Conservation (phyloP, 1,284 basidiomycete genomes). For the Pulchroboletus neoregius region DNA sequence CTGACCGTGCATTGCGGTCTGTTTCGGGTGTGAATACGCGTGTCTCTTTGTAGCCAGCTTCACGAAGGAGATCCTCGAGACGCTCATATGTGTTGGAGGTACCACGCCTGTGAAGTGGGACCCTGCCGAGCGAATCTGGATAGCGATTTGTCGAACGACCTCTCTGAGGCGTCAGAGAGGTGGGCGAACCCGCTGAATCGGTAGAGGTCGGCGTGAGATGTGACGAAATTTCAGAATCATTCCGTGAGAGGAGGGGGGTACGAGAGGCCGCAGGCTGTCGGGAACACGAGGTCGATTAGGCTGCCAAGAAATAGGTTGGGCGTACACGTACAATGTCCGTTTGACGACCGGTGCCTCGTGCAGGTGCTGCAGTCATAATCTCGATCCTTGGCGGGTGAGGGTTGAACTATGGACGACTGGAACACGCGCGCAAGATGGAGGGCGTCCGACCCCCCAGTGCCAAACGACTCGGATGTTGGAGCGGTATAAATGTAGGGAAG, state of each 20-base stretch:
- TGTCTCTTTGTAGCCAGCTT: slow-evolving; percentile 88
- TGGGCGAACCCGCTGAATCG: slow-evolving; percentile 2
- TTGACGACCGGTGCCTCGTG: slow-evolving; percentile 16
- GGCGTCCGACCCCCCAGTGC: slow-evolving; percentile 7
- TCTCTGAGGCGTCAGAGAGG: slow-evolving; percentile 39
- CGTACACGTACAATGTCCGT: slow-evolving; percentile 18
- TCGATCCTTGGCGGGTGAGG: slow-evolving; percentile 1
- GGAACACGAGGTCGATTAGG: slow-evolving; percentile 14
- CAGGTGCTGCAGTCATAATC: slow-evolving; percentile 18
- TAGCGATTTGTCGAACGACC: slow-evolving; percentile 45
- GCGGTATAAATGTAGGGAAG: slow-evolving; percentile 1
- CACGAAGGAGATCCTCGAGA: slow-evolving; percentile 76
- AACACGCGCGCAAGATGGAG: slow-evolving; percentile 1
- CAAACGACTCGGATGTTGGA: not conserved
- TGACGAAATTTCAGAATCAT: slow-evolving; percentile 11
- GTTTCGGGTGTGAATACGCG: slow-evolving; percentile 80
- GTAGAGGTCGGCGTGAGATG: slow-evolving; percentile 13
- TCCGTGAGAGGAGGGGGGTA: slow-evolving; percentile 6
- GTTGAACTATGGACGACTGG: not conserved
- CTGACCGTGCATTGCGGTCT: slow-evolving; percentile 44
- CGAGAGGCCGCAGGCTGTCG: slow-evolving; percentile 14
- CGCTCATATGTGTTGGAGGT: slow-evolving; percentile 76
- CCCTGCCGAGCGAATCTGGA: slow-evolving; percentile 51
- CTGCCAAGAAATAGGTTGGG: not conserved
- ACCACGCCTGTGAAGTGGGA: slow-evolving; percentile 69